Evolutionary conservation across 1,284 basidiomycete genomes (phyloP).

Genomic region (Malassezia nana): DNA sequence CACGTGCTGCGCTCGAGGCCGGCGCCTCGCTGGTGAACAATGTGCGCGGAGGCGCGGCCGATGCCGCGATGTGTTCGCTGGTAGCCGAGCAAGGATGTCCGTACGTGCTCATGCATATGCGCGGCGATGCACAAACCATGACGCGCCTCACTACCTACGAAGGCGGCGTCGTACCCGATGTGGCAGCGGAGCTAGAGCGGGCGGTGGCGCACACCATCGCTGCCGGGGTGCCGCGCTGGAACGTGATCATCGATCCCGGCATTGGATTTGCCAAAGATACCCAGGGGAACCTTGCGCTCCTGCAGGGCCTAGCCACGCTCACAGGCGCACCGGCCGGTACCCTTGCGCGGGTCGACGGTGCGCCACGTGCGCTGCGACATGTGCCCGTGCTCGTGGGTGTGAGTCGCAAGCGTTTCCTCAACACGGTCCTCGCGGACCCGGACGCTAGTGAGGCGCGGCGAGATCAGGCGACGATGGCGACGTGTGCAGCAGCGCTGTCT

Average conservation of each 20-base stretch:
- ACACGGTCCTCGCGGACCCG: constrained; percentile 37
- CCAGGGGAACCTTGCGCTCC: constrained; percentile 63
- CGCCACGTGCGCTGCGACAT: constrained; percentile 14
- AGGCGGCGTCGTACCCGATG: constrained; percentile 63
- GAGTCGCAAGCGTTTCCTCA: constrained; percentile 42
- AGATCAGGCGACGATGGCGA: constrained; percentile 69
- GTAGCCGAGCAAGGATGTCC: constrained; percentile 52
- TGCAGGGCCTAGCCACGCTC: constrained; percentile 14
- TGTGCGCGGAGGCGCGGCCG: constrained; percentile 63
- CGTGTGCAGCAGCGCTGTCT: constrained; percentile 65
- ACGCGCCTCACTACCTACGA: constrained; percentile 54
- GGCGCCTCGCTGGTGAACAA: constrained; percentile 94
- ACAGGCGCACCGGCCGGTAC: neutral
- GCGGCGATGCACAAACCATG: constrained; percentile 60
- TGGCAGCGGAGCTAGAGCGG: constrained; percentile 63
- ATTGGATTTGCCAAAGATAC: constrained; percentile 86
- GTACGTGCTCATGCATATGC: constrained; percentile 86
- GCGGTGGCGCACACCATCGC: constrained; percentile 63
- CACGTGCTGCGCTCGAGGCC: constrained; percentile 63
- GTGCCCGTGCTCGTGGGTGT: constrained; percentile 40
- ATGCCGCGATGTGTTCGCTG: constrained; percentile 58
- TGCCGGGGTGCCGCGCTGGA: constrained; percentile 75
- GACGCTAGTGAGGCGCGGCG: constrained; percentile 52
- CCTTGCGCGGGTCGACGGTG: constrained; percentile 2
- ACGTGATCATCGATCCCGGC: constrained; percentile 83